phyloP scores from a whole-genome alignment of 1,284 basidiomycete genomes.

The Termitomyces sp. region DNA sequence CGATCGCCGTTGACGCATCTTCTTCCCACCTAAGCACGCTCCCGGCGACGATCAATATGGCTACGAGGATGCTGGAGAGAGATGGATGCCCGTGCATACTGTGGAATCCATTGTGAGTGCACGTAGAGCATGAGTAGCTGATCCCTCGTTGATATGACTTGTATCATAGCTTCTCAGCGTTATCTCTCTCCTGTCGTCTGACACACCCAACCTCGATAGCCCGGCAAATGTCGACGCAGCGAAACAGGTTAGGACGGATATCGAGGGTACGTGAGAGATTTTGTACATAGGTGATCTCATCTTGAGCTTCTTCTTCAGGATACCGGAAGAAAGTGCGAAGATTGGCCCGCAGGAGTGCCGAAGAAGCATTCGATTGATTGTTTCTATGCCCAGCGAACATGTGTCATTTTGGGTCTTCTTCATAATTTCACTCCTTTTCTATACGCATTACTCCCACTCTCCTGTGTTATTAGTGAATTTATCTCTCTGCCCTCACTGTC shows the following conservation, averaged over 20 bases:
- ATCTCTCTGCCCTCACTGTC: background rate
- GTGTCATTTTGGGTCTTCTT: background rate
- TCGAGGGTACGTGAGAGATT: slow-evolving; percentile 45
- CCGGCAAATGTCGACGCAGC: slow-evolving; percentile 98
- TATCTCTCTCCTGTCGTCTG: slow-evolving; percentile 90
- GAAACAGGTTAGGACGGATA: slow-evolving; percentile 79
- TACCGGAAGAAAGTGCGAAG: slow-evolving; percentile 94
- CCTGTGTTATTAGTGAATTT: slow-evolving; percentile 3
- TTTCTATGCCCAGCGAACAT: background rate
- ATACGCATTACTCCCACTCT: slow-evolving; percentile 10
- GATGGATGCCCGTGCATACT: slow-evolving; percentile 97
- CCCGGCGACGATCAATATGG: slow-evolving; percentile 98
- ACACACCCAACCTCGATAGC: slow-evolving; percentile 90
- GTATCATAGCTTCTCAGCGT: slow-evolving; percentile 82
- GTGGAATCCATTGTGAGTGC: slow-evolving; percentile 91
- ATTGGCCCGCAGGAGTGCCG: slow-evolving; percentile 78
- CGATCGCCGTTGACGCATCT: slow-evolving; percentile 2
- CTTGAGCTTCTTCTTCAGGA: slow-evolving; percentile 31
- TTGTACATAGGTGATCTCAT: background rate
- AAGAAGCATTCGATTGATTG: slow-evolving; percentile 42
- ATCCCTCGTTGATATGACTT: slow-evolving; percentile 10
- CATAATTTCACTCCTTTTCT: slow-evolving; percentile 1
- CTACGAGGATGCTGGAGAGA: slow-evolving; percentile 95
- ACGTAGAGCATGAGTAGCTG: background rate
- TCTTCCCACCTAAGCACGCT: slow-evolving; percentile 73